phyloP scores from a whole-genome alignment of 306 rosid genomes.

The Medicago ruthenica region DNA sequence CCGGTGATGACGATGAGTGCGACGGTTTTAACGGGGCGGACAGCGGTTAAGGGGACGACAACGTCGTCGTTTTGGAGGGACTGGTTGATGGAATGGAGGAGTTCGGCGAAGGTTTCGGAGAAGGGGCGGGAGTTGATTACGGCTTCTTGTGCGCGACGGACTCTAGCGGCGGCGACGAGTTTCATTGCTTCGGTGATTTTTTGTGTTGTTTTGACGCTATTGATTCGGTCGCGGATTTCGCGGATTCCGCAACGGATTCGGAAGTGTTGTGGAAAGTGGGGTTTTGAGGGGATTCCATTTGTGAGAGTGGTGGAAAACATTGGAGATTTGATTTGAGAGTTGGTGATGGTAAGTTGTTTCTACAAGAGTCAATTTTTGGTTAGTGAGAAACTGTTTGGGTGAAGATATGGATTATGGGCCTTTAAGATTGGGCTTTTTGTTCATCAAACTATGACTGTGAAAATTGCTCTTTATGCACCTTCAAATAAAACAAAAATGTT shows the following conservation, averaged over 20 bases:
- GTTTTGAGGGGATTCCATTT: slow-evolving; percentile 41
- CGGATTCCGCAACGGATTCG: slow-evolving; percentile 57
- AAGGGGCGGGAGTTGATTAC: slow-evolving; percentile 78
- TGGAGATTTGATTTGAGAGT: too few species aligned
- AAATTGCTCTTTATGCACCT: too few species aligned
- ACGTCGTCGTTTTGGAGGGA: slow-evolving; percentile 60
- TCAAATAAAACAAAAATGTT: too few species aligned
- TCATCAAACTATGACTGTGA: too few species aligned
- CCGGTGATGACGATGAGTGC: slow-evolving; percentile 70
- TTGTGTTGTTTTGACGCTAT: slow-evolving; percentile 56
- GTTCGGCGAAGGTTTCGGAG: slow-evolving; percentile 58
- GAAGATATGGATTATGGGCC: too few species aligned
- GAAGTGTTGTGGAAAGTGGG: slow-evolving; percentile 30
- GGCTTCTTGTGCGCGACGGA: slow-evolving; percentile 84
- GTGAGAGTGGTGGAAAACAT: slow-evolving; percentile 41
- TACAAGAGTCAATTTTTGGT: too few species aligned
- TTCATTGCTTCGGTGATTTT: slow-evolving; percentile 85
- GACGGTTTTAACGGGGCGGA: slow-evolving; percentile 58
- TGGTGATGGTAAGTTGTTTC: too few species aligned
- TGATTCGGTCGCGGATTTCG: slow-evolving; percentile 65
- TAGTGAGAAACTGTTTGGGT: too few species aligned
- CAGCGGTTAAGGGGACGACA: slow-evolving; percentile 55
- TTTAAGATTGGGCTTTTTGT: too few species aligned
- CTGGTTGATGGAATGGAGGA: slow-evolving; percentile 58
- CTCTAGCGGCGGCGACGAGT: slow-evolving; percentile 76